Evolutionary conservation across 2,329 filamentous ascomycete genomes (phyloP).

Genomic region (Sclerotinia subarctica): DNA sequence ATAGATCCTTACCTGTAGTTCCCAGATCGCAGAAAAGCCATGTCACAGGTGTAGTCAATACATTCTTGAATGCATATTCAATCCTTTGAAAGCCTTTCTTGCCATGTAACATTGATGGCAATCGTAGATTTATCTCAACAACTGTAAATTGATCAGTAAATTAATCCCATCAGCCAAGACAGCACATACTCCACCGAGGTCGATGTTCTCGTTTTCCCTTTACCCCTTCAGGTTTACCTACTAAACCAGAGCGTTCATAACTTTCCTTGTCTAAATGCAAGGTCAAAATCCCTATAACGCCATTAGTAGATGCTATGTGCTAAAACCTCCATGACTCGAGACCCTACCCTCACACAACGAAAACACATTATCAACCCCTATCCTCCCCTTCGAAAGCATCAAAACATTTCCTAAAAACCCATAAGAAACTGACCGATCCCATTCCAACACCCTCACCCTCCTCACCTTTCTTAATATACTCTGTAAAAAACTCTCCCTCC

Average conservation of each 20-base stretch:
- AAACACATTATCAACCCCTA: conserved; percentile 69
- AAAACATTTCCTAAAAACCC: conserved; percentile 62
- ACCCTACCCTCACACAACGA: conserved; percentile 62
- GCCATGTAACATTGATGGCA: conserved; percentile 65
- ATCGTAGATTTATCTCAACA: conserved; percentile 72
- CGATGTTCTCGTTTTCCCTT: conserved; percentile 60
- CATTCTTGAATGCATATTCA: conserved; percentile 54
- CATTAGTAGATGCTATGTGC: background rate
- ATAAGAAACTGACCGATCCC: background rate
- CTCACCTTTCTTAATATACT: conserved; percentile 66
- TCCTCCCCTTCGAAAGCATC: conserved; percentile 78
- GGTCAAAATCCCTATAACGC: conserved; percentile 59
- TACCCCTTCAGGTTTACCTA: conserved; percentile 62
- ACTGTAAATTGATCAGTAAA: conserved; percentile 49
- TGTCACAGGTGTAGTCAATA: conserved; percentile 61
- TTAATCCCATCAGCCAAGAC: background rate
- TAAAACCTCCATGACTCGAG: background rate
- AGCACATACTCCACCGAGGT: conserved; percentile 66
- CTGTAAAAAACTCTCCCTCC: conserved; percentile 72
- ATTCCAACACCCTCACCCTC: background rate
- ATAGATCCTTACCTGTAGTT: conserved; percentile 43
- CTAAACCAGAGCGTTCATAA: conserved; percentile 79
- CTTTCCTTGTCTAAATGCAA: conserved; percentile 77
- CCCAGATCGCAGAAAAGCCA: conserved; percentile 76
- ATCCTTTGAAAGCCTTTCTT: conserved; percentile 38